Evolutionary conservation across 768 basidiomycete species (phyloP), one percentile per base, ranked within the genome.

Genomic region (Melanogaster broomeanus): DNA sequence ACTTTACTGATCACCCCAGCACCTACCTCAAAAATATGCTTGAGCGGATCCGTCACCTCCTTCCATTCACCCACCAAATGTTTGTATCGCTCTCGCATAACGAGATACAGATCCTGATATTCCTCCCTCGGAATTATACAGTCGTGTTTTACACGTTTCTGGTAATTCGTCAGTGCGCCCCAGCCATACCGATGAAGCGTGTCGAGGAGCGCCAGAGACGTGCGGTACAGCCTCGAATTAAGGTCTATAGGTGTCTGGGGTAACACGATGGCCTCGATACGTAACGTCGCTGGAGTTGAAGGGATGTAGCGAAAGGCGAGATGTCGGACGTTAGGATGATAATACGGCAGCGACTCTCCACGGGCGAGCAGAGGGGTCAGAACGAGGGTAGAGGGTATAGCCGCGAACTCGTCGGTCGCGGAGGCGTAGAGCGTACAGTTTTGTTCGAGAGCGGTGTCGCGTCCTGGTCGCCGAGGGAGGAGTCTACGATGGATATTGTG

Each of bases 31-130:
- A 87, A 95, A 7, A 95, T 90, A 69, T 95, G 93, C 66, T 95
- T 95, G 38, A 86, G 62, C 1, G 93, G 91, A 67, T 95, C 91
- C 0, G 93, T 95, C 6, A 77, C 80, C 59, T 93, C 90, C 41
- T 77, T 77, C 93, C 93, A 95, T 6, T 77, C 77, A 59, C 80
- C 72, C 3, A 92, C 80, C 10, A 93, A 71, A 61, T 85, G 80
- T 58, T 87, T 88, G 70, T 97, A 84, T 11, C 90, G 77, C 61
- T 92, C 90, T 49, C 95, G 82, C 81, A 98, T 86, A 9, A 84
- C 60, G 22, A 94, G 81, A 59, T 98, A 98, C 10, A 95, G 68
- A 66, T 98, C 96, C 60, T 98, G 96, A 61, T 95, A 98, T 1
- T 68, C 60, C 49, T 93, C 90, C 16, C 89, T 74, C 0, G 83